Evolutionary conservation across 306 rosid genomes (phyloP).

Genomic region (Delonix regia): DNA sequence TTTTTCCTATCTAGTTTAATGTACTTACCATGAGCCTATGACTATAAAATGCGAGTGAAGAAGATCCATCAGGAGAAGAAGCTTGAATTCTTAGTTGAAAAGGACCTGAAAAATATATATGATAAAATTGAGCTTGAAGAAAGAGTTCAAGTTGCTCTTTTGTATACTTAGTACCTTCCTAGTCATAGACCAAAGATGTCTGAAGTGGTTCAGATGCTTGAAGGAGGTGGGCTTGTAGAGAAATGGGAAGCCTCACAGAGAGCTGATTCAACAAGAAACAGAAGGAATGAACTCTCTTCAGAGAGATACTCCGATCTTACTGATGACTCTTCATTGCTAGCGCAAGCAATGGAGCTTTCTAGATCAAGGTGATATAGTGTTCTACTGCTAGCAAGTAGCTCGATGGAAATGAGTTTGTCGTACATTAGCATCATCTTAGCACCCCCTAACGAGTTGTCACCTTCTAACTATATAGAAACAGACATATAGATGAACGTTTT

Average conservation of each 20-base stretch:
- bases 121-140: constrained; percentile 91
- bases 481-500: constrained; percentile 41
- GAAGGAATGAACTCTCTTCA: constrained; percentile 85
- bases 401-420: constrained; percentile 44
- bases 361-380: constrained; percentile 75
- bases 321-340: constrained; percentile 94
- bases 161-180: constrained; percentile 90
- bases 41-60: constrained; percentile 66
- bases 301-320: constrained; percentile 94
- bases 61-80: constrained; percentile 89
- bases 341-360: constrained; percentile 98
- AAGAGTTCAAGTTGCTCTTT: constrained; percentile 84
- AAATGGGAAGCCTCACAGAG: constrained; percentile 98
- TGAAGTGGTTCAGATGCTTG: constrained; percentile 95
- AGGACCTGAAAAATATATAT: constrained; percentile 66
- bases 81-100: constrained; percentile 79
- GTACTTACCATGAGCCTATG: not conserved
- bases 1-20: not conserved
- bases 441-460: constrained; percentile 32
- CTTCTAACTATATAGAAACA: constrained; percentile 53
- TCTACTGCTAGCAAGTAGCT: constrained; percentile 22
- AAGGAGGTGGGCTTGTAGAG: constrained; percentile 98
- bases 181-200: constrained; percentile 92
- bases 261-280: constrained; percentile 80
- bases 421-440: constrained; percentile 49